A percentile compares a stretch with the other conserved stretches of the same genome.
Evolutionary conservation across 2,329 filamentous ascomycete genomes (phyloP).

Genomic region (Ustilaginoidea virens): DNA sequence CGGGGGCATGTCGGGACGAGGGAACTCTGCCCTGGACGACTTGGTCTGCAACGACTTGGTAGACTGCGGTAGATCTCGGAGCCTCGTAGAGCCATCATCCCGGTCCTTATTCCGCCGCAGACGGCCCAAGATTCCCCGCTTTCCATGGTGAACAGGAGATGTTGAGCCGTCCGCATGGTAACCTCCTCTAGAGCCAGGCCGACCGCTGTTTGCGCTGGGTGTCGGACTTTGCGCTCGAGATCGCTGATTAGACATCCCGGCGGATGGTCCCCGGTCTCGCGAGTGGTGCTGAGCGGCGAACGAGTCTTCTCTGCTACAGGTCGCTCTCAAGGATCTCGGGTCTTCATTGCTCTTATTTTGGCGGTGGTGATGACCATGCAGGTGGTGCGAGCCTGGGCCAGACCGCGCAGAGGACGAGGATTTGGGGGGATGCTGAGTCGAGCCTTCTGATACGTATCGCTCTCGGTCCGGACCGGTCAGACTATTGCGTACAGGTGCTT

Average conservation of each 20-base stretch:
- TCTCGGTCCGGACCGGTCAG: slow-evolving; percentile 56
- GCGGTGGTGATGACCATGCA: slow-evolving; percentile 47
- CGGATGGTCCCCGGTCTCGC: slow-evolving; percentile 37
- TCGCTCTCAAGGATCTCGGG: slow-evolving; percentile 50
- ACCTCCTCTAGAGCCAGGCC: slow-evolving; percentile 31
- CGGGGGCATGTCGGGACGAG: slow-evolving; percentile 21
- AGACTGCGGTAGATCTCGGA: slow-evolving; percentile 35
- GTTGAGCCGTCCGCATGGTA: slow-evolving; percentile 34
- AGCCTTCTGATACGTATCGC: slow-evolving; percentile 40
- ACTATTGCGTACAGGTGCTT: slow-evolving; percentile 58
- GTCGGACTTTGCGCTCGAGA: slow-evolving; percentile 67
- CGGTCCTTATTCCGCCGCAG: slow-evolving; percentile 38
- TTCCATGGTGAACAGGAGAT: slow-evolving; percentile 40
- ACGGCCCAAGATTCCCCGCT: slow-evolving; percentile 34
- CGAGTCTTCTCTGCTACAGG: slow-evolving; percentile 56
- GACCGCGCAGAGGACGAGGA: slow-evolving; percentile 48
- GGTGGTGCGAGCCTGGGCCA: slow-evolving; percentile 44
- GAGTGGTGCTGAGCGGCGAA: slow-evolving; percentile 25
- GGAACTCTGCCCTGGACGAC: slow-evolving; percentile 30
- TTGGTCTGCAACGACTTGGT: slow-evolving; percentile 36
- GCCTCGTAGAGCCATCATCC: slow-evolving; percentile 30
- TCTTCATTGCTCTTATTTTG: slow-evolving; percentile 60
- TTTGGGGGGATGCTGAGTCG: slow-evolving; percentile 33
- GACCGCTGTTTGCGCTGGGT: slow-evolving; percentile 52
- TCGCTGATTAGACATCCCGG: slow-evolving; percentile 28